Evolutionary conservation across 805 yeast genomes (phyloP).

Genomic region (Saccharomycopsis amapae): DNA sequence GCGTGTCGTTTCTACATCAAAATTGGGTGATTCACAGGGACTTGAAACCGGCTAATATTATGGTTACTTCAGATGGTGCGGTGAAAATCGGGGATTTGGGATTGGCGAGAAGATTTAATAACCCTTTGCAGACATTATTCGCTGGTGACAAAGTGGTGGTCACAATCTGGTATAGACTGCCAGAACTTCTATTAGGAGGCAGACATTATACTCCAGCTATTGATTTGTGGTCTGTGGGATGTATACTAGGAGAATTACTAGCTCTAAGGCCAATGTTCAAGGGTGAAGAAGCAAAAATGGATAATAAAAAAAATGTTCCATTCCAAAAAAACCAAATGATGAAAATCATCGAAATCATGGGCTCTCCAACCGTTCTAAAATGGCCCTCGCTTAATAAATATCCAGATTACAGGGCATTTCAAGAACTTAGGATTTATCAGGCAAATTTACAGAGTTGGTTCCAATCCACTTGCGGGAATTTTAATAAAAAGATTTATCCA

Average conservation of each 20-base stretch:
- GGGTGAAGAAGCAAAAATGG: constrained; percentile 97
- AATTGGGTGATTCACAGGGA: constrained; percentile 97
- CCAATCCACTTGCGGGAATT: constrained; percentile 61
- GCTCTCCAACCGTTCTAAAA: constrained; percentile 69
- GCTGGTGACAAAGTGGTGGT: constrained; percentile 95
- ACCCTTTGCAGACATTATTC: constrained; percentile 78
- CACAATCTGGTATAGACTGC: constrained; percentile 95
- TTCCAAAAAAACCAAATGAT: constrained; percentile 90
- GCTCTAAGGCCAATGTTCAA: constrained; percentile 90
- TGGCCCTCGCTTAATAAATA: constrained; percentile 79
- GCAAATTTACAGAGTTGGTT: constrained; percentile 79
- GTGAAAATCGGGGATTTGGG: constrained; percentile 96
- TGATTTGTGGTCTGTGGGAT: constrained; percentile 94
- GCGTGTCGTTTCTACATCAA: constrained; percentile 85
- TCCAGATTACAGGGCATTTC: constrained; percentile 73
- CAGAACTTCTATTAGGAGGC: constrained; percentile 84
- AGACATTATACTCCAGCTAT: constrained; percentile 90
- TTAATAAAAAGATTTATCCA: constrained; percentile 31
- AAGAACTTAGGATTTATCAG: constrained; percentile 53
- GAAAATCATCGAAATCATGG: constrained; percentile 87
- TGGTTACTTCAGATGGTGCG: constrained; percentile 86
- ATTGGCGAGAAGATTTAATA: constrained; percentile 78
- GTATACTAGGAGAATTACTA: constrained; percentile 84
- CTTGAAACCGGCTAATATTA: constrained; percentile 94
- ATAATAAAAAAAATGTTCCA: constrained; percentile 85